Conservation (phyloP, 2,329 filamentous ascomycete genomes). For the Aureobasidium sp. region DNA sequence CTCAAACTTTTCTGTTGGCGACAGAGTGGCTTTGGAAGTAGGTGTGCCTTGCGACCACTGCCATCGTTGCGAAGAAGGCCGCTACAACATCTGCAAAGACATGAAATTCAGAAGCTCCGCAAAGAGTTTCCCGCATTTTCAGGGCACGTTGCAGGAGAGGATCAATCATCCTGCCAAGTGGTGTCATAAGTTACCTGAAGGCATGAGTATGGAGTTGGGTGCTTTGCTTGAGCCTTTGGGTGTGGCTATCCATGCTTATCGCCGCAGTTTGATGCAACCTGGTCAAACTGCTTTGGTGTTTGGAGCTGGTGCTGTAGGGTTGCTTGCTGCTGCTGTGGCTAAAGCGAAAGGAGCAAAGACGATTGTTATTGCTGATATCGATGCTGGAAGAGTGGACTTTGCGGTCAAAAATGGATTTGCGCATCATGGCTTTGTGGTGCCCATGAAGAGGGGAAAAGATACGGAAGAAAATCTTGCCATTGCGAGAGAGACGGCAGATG, state of each 20-base stretch:
- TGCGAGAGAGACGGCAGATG: conserved; percentile 41
- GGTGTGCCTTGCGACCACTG: conserved; percentile 70
- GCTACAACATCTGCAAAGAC: conserved; percentile 54
- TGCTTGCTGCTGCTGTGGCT: conserved; percentile 49
- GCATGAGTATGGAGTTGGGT: conserved; percentile 46
- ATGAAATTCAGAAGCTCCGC: conserved; percentile 52
- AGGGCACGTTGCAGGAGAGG: conserved; percentile 54
- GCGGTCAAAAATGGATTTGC: conserved; percentile 43
- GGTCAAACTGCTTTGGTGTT: conserved; percentile 47
- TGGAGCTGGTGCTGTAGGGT: conserved; percentile 52
- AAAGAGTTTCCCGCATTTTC: conserved; percentile 52
- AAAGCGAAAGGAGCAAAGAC: conserved; percentile 44
- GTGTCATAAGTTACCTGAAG: conserved; percentile 49
- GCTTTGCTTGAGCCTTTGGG: conserved; percentile 53
- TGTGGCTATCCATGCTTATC: conserved; percentile 51
- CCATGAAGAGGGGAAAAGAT: conserved; percentile 36
- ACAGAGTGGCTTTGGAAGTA: conserved; percentile 88
- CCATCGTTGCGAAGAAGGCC: conserved; percentile 43
- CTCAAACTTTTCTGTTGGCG: conserved; percentile 54
- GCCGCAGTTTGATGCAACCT: conserved; percentile 37
- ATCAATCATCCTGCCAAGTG: conserved; percentile 53
- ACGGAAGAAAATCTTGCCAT: conserved; percentile 46
- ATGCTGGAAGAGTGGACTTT: conserved; percentile 47
- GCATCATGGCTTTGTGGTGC: conserved; percentile 36
- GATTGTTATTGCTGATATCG: conserved; percentile 54